Evolutionary conservation across 2,329 filamentous ascomycete species (phyloP).

Genomic region (Ilyonectria sp.): DNA sequence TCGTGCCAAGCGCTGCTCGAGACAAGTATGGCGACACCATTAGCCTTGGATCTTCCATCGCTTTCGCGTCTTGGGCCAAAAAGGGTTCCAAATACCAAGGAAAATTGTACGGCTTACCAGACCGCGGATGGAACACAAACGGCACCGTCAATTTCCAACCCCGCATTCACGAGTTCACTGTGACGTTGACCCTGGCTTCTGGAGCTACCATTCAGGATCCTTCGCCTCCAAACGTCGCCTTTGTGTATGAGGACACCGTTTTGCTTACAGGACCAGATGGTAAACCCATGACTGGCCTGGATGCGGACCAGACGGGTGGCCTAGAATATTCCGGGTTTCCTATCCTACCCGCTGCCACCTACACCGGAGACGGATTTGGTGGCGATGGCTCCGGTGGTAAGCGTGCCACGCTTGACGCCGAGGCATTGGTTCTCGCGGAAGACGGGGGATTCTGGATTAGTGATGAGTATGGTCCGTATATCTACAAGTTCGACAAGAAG

Average conservation of each 20-base stretch:
- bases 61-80: slow-evolving; percentile 74
- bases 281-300: slow-evolving; percentile 74
- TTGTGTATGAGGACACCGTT: slow-evolving; percentile 76
- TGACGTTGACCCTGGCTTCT: slow-evolving; percentile 69
- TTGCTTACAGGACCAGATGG: slow-evolving; percentile 75
- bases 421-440: slow-evolving; percentile 74
- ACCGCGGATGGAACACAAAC: slow-evolving; percentile 82
- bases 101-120: slow-evolving; percentile 74
- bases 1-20: slow-evolving; percentile 67
- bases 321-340: slow-evolving; percentile 72
- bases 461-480: slow-evolving; percentile 80
- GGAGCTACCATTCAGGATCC: slow-evolving; percentile 67
- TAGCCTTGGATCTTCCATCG: slow-evolving; percentile 76
- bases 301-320: slow-evolving; percentile 69
- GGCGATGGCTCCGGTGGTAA: slow-evolving; percentile 71
- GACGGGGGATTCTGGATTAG: slow-evolving; percentile 78
- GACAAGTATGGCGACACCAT: slow-evolving; percentile 81
- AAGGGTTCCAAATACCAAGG: slow-evolving; percentile 70
- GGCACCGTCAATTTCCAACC: slow-evolving; percentile 79
- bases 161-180: slow-evolving; percentile 77
- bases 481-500: slow-evolving; percentile 74
- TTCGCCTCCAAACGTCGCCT: slow-evolving; percentile 71
- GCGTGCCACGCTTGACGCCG: slow-evolving; percentile 74
- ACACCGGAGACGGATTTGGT: slow-evolving; percentile 78
- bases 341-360: slow-evolving; percentile 74